phyloP scores from a whole-genome alignment of 2,329 filamentous ascomycete species.

The Cladosporium cucumerinum region DNA sequence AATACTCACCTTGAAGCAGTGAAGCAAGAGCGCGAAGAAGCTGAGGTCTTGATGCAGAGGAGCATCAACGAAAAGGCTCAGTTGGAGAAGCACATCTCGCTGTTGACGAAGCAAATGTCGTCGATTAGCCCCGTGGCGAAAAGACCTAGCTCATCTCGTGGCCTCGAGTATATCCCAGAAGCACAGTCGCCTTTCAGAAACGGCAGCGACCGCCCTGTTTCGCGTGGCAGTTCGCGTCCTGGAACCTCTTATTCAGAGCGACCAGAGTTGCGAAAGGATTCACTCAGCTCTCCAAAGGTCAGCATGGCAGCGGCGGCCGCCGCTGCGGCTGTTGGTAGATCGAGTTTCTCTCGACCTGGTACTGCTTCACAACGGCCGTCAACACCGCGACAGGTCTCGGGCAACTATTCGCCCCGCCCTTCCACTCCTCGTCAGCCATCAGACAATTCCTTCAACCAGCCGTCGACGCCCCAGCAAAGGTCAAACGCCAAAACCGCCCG shows the following conservation, averaged over 20 bases:
- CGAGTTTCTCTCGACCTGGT: not conserved
- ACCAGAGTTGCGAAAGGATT: not conserved
- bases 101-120: conserved; percentile 26
- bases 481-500: not conserved
- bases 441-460: not conserved
- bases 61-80: conserved; percentile 29
- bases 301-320: conserved; percentile 12
- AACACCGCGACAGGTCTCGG: not conserved
- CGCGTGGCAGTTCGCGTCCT: conserved; percentile 3
- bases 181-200: not conserved
- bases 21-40: conserved; percentile 25
- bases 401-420: not conserved
- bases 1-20: conserved; percentile 22
- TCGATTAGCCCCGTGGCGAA: not conserved
- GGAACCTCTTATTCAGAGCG: conserved; percentile 10
- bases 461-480: not conserved
- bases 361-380: conserved; percentile 2
- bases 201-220: conserved; percentile 7
- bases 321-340: conserved; percentile 8
- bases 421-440: conserved; percentile 4
- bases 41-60: conserved; percentile 24
- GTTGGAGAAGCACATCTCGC: conserved; percentile 28
- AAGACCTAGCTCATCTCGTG: conserved; percentile 20
- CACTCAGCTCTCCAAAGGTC: not conserved
- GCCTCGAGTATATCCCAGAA: conserved; percentile 18